Conservation (phyloP, 768 basidiomycete genomes). For the Macrocybe gigantea region DNA sequence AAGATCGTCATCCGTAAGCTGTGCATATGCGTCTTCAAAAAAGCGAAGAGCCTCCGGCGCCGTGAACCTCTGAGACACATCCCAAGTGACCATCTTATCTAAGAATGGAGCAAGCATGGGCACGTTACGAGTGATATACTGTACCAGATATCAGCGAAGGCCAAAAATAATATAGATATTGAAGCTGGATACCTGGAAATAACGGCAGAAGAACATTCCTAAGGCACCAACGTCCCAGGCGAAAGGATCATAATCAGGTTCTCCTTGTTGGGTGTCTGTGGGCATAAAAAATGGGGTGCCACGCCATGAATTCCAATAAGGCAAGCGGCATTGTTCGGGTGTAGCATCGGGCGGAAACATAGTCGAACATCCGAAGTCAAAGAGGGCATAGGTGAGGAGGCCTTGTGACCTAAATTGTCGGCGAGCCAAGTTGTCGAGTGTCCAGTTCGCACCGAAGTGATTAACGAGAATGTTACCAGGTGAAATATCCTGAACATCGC, state of each 20-base stretch:
- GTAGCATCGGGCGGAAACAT: conserved; percentile 9
- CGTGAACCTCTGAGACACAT: conserved; percentile 3
- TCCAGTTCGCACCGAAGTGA: no score
- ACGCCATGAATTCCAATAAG: background rate
- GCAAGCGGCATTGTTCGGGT: conserved; percentile 8
- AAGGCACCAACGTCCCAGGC: conserved; percentile 17
- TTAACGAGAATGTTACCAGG: no score
- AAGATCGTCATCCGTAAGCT: no score
- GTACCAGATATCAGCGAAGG: background rate
- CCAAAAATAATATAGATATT: no score
- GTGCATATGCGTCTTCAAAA: background rate
- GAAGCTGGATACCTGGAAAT: conserved; percentile 7
- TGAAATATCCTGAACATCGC: no score
- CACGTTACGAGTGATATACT: background rate
- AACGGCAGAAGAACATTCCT: conserved; percentile 5
- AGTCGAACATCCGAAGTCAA: conserved; percentile 16
- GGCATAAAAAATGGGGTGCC: background rate
- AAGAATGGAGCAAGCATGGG: conserved; percentile 8
- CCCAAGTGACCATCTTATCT: conserved; percentile 6
- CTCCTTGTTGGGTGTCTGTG: conserved; percentile 16
- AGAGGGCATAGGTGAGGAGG: conserved; percentile 13
- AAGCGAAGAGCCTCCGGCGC: conserved; percentile 4
- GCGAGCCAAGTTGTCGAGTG: no score
- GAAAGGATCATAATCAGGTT: conserved; percentile 19
- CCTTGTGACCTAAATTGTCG: conserved; percentile 6